Evolutionary conservation across 257 asterid species (phyloP).

Genomic region (Solanum microdontum): DNA sequence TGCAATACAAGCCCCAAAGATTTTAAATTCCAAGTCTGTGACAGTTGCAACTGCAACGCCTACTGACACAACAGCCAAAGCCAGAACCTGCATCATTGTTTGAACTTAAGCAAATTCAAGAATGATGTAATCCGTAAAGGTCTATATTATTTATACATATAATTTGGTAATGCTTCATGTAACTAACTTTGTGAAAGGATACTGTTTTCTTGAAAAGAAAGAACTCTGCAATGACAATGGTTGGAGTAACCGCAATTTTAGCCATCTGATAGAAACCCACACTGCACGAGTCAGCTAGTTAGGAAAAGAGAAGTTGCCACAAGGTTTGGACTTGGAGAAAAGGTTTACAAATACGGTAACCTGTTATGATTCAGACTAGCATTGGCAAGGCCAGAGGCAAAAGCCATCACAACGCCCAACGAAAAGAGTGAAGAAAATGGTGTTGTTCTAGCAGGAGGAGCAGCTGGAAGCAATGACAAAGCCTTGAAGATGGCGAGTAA

Average conservation of each 20-base stretch:
- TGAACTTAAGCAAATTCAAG: not conserved
- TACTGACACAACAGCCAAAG: slow-evolving; percentile 55
- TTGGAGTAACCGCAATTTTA: slow-evolving; percentile 85
- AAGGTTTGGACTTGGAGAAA: not conserved
- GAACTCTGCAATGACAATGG: slow-evolving; percentile 71
- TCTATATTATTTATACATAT: not conserved
- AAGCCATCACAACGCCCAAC: slow-evolving; percentile 83
- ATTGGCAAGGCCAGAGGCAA: slow-evolving; percentile 84
- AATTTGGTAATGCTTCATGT: not conserved
- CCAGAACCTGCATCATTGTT: slow-evolving; percentile 35
- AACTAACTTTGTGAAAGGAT: slow-evolving; percentile 43
- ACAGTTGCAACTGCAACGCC: slow-evolving; percentile 90
- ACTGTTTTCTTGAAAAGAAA: slow-evolving; percentile 42
- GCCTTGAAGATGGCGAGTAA: slow-evolving; percentile 65
- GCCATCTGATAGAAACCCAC: slow-evolving; percentile 97
- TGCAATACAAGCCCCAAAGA: slow-evolving; percentile 71
- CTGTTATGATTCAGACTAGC: slow-evolving; percentile 75
- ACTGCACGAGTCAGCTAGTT: slow-evolving; percentile 34
- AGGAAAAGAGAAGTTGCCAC: slow-evolving; percentile 8
- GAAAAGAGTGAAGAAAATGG: slow-evolving; percentile 66
- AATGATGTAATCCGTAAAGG: not conserved
- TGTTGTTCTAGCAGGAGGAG: slow-evolving; percentile 69
- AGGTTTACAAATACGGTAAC: slow-evolving; percentile 15
- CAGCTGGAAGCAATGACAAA: slow-evolving; percentile 48
- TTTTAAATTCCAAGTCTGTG: slow-evolving; percentile 70